Conservation (phyloP, 345 rosid species). For the Populus davidiana region DNA sequence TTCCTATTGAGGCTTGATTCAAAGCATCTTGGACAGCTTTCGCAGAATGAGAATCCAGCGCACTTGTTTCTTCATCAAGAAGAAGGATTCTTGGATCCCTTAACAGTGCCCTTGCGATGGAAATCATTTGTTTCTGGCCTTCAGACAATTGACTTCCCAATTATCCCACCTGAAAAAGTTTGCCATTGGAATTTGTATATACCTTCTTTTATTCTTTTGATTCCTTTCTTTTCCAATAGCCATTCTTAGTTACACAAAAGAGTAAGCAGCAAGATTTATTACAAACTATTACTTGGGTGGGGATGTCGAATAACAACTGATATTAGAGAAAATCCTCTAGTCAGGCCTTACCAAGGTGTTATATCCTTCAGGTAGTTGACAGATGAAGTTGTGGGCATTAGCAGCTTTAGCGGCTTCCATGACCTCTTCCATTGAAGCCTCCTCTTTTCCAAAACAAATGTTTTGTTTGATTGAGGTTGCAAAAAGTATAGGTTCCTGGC, state of each 20-base stretch:
- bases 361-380: conserved; percentile 24
- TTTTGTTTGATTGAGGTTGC: conserved; percentile 30
- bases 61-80: conserved; percentile 39
- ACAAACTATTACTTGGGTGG: too few species aligned
- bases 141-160: conserved; percentile 8
- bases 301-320: too few species aligned
- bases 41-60: conserved; percentile 33
- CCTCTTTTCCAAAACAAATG: conserved; percentile 27
- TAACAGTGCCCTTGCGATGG: conserved; percentile 11
- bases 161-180: background rate
- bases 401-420: conserved; percentile 30
- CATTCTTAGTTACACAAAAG: background rate
- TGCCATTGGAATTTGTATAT: background rate
- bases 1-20: conserved; percentile 24
- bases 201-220: background rate
- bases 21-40: conserved; percentile 36
- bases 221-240: background rate
- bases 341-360: conserved; percentile 19
- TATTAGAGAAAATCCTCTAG: background rate
- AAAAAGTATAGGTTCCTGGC: conserved; percentile 36
- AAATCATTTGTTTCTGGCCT: conserved; percentile 12
- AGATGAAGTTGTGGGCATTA: conserved; percentile 35
- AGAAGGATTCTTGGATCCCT: conserved; percentile 13
- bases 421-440: conserved; percentile 29
- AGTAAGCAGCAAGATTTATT: too few species aligned